Conservation (phyloP, 1,284 basidiomycete genomes). For the Rhodofomes roseus region DNA sequence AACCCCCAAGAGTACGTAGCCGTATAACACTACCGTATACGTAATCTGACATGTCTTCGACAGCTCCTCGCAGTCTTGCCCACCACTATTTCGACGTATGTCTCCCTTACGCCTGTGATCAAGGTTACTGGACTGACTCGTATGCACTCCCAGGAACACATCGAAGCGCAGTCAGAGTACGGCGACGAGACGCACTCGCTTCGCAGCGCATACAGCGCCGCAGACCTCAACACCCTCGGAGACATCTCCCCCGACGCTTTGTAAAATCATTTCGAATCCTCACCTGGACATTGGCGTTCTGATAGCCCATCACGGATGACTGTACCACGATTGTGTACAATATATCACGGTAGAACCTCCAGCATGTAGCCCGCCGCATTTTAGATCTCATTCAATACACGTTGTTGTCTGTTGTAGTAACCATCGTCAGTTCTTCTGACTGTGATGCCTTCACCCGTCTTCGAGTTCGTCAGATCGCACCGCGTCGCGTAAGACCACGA, state of each 20-base stretch:
- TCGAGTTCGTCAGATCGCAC: too few relatives aligned
- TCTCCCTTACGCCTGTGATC: constrained; percentile 5
- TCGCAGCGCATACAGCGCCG: constrained; percentile 56
- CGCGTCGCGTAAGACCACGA: too few relatives aligned
- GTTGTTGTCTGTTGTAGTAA: background rate
- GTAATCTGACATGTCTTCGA: constrained; percentile 21
- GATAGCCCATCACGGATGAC: background rate
- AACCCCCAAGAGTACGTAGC: constrained; percentile 76
- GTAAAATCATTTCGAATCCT: constrained; percentile 5
- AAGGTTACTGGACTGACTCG: background rate
- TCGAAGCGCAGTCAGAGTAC: constrained; percentile 66
- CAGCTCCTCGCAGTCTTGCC: constrained; percentile 85
- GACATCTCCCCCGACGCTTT: constrained; percentile 75
- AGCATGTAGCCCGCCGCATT: background rate
- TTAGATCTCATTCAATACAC: background rate
- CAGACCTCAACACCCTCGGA: constrained; percentile 61
- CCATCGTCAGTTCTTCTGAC: background rate
- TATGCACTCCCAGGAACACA: constrained; percentile 47
- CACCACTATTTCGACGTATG: constrained; percentile 92
- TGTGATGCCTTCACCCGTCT: background rate
- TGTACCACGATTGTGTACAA: background rate
- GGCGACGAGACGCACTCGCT: constrained; percentile 64
- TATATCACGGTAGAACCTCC: background rate
- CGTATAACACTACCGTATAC: constrained; percentile 8
- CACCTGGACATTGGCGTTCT: background rate